Evolutionary conservation across 441 rosid genomes (phyloP), one percentile per base, ranked within the genome.

Genomic region (Rhodomyrtus psidioides): DNA sequence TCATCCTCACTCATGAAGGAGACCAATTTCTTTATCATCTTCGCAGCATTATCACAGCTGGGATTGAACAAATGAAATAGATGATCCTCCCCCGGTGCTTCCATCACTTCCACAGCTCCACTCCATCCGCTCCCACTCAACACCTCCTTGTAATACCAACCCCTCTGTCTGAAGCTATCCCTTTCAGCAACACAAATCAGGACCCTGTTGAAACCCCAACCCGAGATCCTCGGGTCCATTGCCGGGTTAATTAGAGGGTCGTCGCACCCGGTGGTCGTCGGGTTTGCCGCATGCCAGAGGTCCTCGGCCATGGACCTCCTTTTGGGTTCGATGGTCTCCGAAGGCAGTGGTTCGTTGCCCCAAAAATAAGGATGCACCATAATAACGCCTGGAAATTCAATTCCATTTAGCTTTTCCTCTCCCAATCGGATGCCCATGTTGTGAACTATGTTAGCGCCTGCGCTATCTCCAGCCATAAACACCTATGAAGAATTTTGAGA

Each of bases 401-500:
- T 57, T n/a, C 87, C 87, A 9, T 58, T 19, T 12, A 84, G 53
- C 82, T 54, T 84, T 42, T 74, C 82, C 17, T 57, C 84, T 42
- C 88, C 88, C n/a, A 54, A 6, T 65, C 70, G 74, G 17, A 86
- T 39, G 30, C 85, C 85, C 85, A 83, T 74, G 57, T 49, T 44
- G 83, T 83, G 83, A 51, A 82, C 16, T 39, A 86, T 65, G 85
- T 54, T 86, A 3, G 83, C 85, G 12, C 85, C 88, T 8, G 85
- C 88, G 17, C 88, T 86, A 54, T 86, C 88, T 65, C 88, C 88
- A 16, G 88, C 59, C 27, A 83, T 2, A 42, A 62, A 86, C 46
- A 24, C 85, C 76, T 30, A 65, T 65, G 46, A 30, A 62, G 46
- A 30, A 62, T 9, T 62, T 30, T 28, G 14, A 65, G 46, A 65